Percentiles rank a stretch among this genome's conserved stretches.
Evolutionary conservation across 2,329 filamentous ascomycete genomes (phyloP).

Genomic region (Colletotrichum gigasporum): DNA sequence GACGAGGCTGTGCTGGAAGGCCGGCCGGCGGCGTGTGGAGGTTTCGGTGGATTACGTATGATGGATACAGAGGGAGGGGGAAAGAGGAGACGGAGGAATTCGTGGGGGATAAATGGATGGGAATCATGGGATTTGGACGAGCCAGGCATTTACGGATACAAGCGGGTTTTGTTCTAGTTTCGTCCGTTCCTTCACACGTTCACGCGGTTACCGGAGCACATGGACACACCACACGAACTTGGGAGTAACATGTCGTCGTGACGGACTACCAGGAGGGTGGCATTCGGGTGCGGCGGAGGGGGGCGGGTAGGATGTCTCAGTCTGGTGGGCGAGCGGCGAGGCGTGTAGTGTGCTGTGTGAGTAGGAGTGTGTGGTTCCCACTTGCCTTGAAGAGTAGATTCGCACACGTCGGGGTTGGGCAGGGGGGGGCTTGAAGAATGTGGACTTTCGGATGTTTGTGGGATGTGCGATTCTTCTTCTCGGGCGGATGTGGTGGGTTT

Average conservation of each 20-base stretch:
- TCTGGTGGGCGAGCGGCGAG: constrained; percentile 23
- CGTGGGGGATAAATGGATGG: too few species aligned
- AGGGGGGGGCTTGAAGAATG: background rate
- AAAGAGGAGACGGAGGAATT: background rate
- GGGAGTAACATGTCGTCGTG: background rate
- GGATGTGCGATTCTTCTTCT: too few species aligned
- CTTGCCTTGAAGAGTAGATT: too few species aligned
- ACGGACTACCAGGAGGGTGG: constrained; percentile 16
- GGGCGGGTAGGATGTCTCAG: constrained; percentile 18
- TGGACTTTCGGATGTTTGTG: background rate
- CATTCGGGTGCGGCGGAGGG: constrained; percentile 8
- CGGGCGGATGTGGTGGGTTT: too few species aligned
- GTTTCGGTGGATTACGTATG: too few species aligned
- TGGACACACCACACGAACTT: too few species aligned
- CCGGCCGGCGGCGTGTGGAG: too few species aligned
- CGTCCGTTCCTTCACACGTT: too few species aligned
- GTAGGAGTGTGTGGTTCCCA: background rate
- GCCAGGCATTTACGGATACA: too few species aligned
- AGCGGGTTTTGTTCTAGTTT: too few species aligned
- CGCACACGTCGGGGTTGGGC: background rate
- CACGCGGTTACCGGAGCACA: too few species aligned
- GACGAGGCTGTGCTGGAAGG: constrained; percentile 1
- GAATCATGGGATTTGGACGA: background rate
- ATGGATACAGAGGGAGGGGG: background rate
- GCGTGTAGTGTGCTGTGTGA: too few species aligned